Base-by-base conservation (phyloP, 352 stramenopile species). In the Pythium plurisporium region DNA sequence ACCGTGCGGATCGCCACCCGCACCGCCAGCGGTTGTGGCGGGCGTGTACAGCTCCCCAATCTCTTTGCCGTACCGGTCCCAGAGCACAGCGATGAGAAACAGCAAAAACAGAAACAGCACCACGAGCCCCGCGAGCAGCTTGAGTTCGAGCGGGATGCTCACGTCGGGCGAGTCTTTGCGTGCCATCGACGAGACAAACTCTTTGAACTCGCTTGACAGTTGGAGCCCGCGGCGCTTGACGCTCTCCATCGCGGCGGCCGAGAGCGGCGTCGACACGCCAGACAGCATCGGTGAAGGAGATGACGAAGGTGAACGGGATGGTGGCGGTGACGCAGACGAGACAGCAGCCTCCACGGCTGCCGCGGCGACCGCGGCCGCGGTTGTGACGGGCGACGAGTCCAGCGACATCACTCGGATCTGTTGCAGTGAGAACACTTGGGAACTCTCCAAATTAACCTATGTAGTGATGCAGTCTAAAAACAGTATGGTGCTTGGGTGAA, bases 41-140 rank as follows among this genome's bases (percentile, higher is more conserved):
- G 71, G 69, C 31, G 77, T 88, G 67, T 94, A 94, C 30, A 94
- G 74, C 62, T 86, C 79, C 26, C 79, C 72, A 42, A 94, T 89
- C 62, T 94, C 80, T 52, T 89, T 91, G 49, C 83, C 83, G 59
- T 86, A 94, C 45, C 79, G 76, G 44, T 94, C 83, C 83, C 83
- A 94, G n/a, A 89, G 68, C 44, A 91, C 72, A 31, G 70, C 59
- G 38, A 94, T 89, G 57, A 94, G 75, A 52, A 94, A 91, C 20
- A 91, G 59, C 41, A 94, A 67, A 46, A 94, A 91, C 36, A 94
- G 72, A 41, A 94, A 77, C 14, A 91, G 67, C 23, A 85, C 47
- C 33, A 87, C 38, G 19, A 94, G 59, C 20, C 42, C 79, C n/a
- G 69, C 71, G 29, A 94, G 67, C 44, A 91, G 67, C 62, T 89